A percentile compares a stretch with the other conserved stretches of the same genome.
Conservation (phyloP, 495 filamentous ascomycete genomes). For the Jackrogersella minutella region DNA sequence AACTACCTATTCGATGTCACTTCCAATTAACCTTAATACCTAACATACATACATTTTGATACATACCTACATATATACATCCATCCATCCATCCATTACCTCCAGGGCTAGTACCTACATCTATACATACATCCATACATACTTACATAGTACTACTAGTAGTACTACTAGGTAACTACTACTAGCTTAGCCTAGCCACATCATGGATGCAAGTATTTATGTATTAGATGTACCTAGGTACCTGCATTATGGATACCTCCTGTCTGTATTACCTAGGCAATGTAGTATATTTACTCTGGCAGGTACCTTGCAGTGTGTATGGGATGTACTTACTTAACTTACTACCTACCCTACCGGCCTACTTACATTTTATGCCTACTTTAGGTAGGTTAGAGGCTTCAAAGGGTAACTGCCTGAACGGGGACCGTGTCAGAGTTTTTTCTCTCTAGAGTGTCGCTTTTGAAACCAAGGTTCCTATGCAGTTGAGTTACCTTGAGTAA, state of each 20-base stretch:
- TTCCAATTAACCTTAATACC: constrained; percentile 31
- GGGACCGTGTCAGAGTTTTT: constrained; percentile 32
- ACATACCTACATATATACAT: background rate
- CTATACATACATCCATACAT: background rate
- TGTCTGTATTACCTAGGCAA: background rate
- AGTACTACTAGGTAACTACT: no score
- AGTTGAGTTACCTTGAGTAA: constrained; percentile 4
- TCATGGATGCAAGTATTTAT: constrained; percentile 13
- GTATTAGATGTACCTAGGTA: background rate
- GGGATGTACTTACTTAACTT: background rate
- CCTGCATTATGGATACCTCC: background rate
- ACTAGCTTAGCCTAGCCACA: background rate
- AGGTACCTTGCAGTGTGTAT: background rate
- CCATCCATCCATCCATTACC: background rate
- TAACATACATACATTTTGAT: background rate
- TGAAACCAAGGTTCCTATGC: constrained; percentile 27
- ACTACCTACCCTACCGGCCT: background rate
- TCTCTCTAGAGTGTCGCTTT: constrained; percentile 12
- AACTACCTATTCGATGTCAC: constrained; percentile 10
- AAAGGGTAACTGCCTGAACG: constrained; percentile 34
- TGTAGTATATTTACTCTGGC: background rate
- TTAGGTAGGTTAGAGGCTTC: constrained; percentile 30
- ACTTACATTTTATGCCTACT: constrained; percentile 18
- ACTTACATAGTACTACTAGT: no score
- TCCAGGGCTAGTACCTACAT: background rate